Evolutionary conservation across 495 filamentous ascomycete species (phyloP).

Genomic region (Aspergillus asperescens): DNA sequence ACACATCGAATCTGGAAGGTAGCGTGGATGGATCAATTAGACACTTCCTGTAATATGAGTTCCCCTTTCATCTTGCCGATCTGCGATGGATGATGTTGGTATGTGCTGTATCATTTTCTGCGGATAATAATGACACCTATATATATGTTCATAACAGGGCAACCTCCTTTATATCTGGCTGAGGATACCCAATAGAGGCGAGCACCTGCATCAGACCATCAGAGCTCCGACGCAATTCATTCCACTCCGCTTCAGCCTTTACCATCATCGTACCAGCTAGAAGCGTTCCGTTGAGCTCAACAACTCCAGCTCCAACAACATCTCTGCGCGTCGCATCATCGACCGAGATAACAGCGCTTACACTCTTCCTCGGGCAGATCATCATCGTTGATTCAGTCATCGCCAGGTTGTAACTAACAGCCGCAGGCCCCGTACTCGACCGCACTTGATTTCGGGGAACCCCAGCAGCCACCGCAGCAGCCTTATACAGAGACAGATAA

Average conservation of each 20-base stretch:
- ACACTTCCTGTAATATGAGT: too few species aligned
- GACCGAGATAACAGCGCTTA: slow-evolving; percentile 34
- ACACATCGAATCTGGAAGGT: background rate
- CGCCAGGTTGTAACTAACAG: slow-evolving; percentile 74
- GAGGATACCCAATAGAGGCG: slow-evolving; percentile 55
- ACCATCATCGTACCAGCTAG: slow-evolving; percentile 80
- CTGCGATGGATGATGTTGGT: too few species aligned
- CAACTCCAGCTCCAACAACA: slow-evolving; percentile 46
- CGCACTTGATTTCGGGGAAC: slow-evolving; percentile 4
- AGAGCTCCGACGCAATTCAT: slow-evolving; percentile 49
- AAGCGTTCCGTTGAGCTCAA: slow-evolving; percentile 72
- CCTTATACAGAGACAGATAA: slow-evolving; percentile 52
- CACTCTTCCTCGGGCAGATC: slow-evolving; percentile 56
- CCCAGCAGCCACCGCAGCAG: slow-evolving; percentile 40
- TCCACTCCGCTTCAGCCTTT: slow-evolving; percentile 67
- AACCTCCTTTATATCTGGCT: slow-evolving; percentile 17
- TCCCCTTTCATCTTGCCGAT: too few species aligned
- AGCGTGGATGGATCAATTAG: too few species aligned
- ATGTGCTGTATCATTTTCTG: too few species aligned
- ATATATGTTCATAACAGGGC: slow-evolving; percentile 17
- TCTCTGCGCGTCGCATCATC: slow-evolving; percentile 21
- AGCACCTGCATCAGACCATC: slow-evolving; percentile 51
- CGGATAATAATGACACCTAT: too few species aligned
- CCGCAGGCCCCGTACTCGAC: slow-evolving; percentile 37
- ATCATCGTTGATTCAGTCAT: slow-evolving; percentile 67